Evolutionary conservation across 164 flowering plant species (phyloP), one percentile per base, ranked within the genome.

Genomic region (Chimonanthus salicifolius): DNA sequence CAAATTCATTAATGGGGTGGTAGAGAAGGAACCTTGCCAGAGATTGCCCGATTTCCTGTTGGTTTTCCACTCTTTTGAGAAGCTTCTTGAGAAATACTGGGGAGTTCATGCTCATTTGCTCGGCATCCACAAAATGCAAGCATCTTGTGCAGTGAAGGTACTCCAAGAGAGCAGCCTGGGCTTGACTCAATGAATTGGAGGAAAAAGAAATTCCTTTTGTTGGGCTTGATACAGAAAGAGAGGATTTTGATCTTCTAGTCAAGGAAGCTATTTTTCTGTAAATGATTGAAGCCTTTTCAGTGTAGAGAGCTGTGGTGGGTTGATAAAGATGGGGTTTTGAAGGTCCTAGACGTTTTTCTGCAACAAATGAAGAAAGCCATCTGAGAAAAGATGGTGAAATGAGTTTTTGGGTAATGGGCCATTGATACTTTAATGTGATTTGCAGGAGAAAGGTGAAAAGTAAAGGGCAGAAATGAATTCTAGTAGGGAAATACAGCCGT

Each of bases 1-100:
- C 97, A 69, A 87, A 89, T 64, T 92, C 97, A 79, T 92, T 90
- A 68, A 92, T 84, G 3, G 95, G 97, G 74, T 89, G 86, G 77
- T 84, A 88, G n/a, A 87, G 80, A 72, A 90, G 75, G 70, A 83
- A 85, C 44, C 88, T 81, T 11, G 85, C 1, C n/a, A 88, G 5
- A 0, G 85, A 82, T 16, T 64, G 47, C 64, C 76, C 74, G 20
- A 83, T 47, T 50, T 85, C 88, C 8, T 21, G 68, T 43, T 78
- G 83, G 67, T 46, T 51, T 13, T 78, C 72, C n/a, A 86, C 78
- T 44, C 66, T 83, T 11, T 72, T 63, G 50, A 92, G 45, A 21
- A 90, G 82, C 21, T 77, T 85, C 3, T 62, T 58, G 7, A 92
- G 71, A 72, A 88, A 92, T 54, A 15, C 7, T 0, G 94, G 95